phyloP scores from a whole-genome alignment of 1,284 basidiomycete species.

The Meira miltonrushii region DNA sequence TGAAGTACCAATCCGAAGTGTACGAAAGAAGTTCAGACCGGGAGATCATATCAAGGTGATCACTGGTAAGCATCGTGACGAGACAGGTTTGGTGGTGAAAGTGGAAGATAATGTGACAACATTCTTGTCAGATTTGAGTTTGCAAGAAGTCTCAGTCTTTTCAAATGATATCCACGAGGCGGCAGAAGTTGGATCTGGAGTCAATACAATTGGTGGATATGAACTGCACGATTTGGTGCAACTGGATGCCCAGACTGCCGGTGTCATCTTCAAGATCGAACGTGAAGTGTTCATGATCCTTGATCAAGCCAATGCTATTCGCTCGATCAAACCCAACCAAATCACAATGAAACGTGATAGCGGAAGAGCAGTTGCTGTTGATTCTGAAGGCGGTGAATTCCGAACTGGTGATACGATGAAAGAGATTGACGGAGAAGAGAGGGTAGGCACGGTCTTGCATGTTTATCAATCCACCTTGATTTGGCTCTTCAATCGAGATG shows the following conservation, averaged over 20 bases:
- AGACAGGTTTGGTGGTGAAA: conserved; percentile 91
- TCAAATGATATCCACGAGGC: conserved; percentile 95
- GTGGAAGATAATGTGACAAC: conserved; percentile 78
- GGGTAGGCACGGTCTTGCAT: conserved; percentile 89
- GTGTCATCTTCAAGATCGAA: conserved; percentile 96
- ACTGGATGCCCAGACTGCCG: conserved; percentile 86
- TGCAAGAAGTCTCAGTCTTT: conserved; percentile 94
- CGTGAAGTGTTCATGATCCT: conserved; percentile 89
- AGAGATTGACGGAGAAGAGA: conserved; percentile 77
- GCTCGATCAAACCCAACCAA: conserved; percentile 86
- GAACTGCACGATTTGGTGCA: conserved; percentile 95
- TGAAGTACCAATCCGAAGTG: conserved; percentile 80
- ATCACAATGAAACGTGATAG: conserved; percentile 81
- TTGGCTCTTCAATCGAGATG: conserved; percentile 88
- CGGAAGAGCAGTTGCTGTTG: conserved; percentile 76
- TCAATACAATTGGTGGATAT: conserved; percentile 83
- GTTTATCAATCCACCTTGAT: conserved; percentile 91
- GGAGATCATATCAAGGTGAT: conserved; percentile 99
- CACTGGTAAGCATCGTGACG: conserved; percentile 86
- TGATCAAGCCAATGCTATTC: conserved; percentile 79
- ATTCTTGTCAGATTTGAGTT: conserved; percentile 92
- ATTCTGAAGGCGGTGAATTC: conserved; percentile 72
- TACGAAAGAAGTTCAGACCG: conserved; percentile 88
- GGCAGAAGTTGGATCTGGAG: conserved; percentile 85
- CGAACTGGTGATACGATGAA: conserved; percentile 85